Evolutionary conservation across 805 yeast genomes (phyloP), one percentile per base, ranked within the genome.

Genomic region (Phaffomyces opuntiae): DNA sequence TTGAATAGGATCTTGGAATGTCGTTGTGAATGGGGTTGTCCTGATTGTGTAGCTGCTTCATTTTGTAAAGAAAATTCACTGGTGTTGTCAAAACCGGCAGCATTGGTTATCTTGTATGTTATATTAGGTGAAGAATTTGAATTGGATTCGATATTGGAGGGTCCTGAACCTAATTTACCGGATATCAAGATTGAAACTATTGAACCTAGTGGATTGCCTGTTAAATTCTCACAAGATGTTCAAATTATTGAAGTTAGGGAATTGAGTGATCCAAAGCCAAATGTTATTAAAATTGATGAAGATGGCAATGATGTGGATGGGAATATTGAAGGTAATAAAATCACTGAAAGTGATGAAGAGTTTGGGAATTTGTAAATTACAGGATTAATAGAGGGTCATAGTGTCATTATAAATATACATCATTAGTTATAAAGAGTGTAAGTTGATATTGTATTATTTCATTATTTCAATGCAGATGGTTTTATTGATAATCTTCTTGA

Each of bases 81-180:
- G 44, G 98, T 93, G 7, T 67, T 91, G 51, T 88, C 97, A 0
- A 93, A 91, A 56, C 83, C 85, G 12, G 98, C 93, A 0, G 88
- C 96, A 0, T 65, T 76, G 13, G 71, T 91, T 2, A 78, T 91
- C 7, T 55, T 90, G 14, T 80, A 82, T 14, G 58, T 70, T 14
- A 69, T 93, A 6, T 57, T 82, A 27, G 90, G 87, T 0, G 65
- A 71, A 27, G 69, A 69, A 25, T 47, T 81, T 11, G 74, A 77
- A 19, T 58, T 71, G 46, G 69, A 73, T 27, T 34, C 47, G 1
- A 72, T 85, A 5, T 73, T 74, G 1, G 77, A 77, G 58, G 93
- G 93, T 0, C 93, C 95, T 0, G 95, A 85, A 52, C 74, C 72
- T 2, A 84, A 85, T 53, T 74, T 86, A 80, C 93, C 93, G 0